Evolutionary conservation across 2,329 filamentous ascomycete species (phyloP).

Genomic region (Chalaropsis thielavioides): DNA sequence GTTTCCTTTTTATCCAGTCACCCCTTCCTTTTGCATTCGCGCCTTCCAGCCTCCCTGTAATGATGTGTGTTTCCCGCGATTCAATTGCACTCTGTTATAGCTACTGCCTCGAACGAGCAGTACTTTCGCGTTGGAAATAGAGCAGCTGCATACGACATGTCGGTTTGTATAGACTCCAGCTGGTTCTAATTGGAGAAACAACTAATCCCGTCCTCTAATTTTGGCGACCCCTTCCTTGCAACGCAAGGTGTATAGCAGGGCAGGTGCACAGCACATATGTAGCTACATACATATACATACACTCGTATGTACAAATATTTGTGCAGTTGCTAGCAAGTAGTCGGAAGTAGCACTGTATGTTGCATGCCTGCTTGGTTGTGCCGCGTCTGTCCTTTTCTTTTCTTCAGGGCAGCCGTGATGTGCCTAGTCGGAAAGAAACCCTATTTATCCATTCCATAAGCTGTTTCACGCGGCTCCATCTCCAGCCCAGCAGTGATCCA

Average conservation of each 20-base stretch:
- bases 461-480: not conserved
- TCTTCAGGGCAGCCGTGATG: not conserved
- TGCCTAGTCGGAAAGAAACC: not conserved
- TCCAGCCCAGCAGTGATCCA: not conserved
- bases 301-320: not conserved
- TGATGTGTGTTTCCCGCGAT: not conserved
- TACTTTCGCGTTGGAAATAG: not conserved
- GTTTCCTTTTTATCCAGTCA: not conserved
- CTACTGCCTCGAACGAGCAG: not conserved
- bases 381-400: not conserved
- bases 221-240: not conserved
- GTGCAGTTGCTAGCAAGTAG: too few relatives aligned
- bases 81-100: not conserved
- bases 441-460: not conserved
- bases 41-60: not conserved
- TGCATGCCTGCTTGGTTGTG: not conserved
- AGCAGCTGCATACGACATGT: not conserved
- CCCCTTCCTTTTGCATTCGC: not conserved
- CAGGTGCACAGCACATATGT: too few relatives aligned
- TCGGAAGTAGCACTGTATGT: not conserved
- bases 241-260: not conserved
- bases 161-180: not conserved
- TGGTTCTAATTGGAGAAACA: slow-evolving; percentile 4
- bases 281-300: too few relatives aligned
- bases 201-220: not conserved